Evolutionary conservation across 345 rosid species (phyloP).

Genomic region (Eutrema heterophyllum): DNA sequence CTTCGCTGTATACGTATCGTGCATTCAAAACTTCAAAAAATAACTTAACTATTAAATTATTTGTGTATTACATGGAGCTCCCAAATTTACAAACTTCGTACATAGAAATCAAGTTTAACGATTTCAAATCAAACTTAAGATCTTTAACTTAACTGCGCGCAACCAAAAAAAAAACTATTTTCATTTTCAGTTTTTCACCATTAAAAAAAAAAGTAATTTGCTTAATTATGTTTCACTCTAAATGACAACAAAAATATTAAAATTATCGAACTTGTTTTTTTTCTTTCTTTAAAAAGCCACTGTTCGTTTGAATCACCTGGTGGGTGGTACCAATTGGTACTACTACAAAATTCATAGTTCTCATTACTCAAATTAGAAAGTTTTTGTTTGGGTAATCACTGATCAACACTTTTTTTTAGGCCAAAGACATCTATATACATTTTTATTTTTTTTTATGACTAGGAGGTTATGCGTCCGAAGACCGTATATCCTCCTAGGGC

Average conservation of each 20-base stretch:
- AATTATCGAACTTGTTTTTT: too few relatives aligned
- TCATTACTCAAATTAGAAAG: background rate
- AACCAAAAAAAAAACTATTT: too few relatives aligned
- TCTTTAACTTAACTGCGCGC: background rate
- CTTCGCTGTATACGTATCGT: background rate
- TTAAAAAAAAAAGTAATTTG: background rate
- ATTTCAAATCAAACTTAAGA: background rate
- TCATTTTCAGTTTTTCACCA: background rate
- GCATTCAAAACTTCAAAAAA: background rate
- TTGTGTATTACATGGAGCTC: background rate
- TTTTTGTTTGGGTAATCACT: background rate
- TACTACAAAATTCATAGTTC: background rate
- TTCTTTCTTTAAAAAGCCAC: background rate
- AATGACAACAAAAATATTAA: background rate
- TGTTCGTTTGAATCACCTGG: background rate
- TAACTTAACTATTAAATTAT: background rate
- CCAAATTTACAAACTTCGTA: background rate
- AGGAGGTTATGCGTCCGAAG: too few relatives aligned
- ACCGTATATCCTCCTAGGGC: too few relatives aligned
- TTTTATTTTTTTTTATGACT: too few relatives aligned
- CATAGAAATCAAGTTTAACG: background rate
- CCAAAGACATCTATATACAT: background rate
- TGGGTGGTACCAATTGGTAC: slow-evolving; percentile 1
- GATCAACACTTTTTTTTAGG: background rate
- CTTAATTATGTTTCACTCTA: background rate